phyloP scores from a whole-genome alignment of 2,329 filamentous ascomycete species.

The Ophiostoma montium region DNA sequence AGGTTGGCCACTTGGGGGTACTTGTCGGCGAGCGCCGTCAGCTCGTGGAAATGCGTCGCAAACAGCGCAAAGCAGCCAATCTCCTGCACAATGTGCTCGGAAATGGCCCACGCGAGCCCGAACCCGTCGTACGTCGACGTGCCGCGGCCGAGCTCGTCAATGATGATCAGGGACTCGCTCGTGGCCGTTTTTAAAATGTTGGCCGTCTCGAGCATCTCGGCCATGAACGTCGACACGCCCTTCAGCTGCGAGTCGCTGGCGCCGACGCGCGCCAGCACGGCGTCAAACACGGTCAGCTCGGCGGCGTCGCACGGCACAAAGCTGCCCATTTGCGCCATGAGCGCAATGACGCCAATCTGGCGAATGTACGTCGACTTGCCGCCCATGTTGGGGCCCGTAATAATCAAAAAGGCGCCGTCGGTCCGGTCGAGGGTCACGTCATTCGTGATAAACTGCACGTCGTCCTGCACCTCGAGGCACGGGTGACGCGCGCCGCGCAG shows the following conservation, averaged over 20 bases:
- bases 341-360: conserved; percentile 87
- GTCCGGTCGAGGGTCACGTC: conserved; percentile 71
- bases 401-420: conserved; percentile 81
- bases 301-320: conserved; percentile 88
- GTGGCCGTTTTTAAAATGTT: conserved; percentile 98
- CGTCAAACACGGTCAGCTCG: conserved; percentile 91
- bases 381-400: conserved; percentile 97
- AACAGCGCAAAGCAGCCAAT: conserved; percentile 92
- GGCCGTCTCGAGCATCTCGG: conserved; percentile 96
- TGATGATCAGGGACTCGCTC: conserved; percentile 90
- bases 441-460: conserved; percentile 97
- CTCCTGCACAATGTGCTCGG: conserved; percentile 89
- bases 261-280: conserved; percentile 87
- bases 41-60: conserved; percentile 95
- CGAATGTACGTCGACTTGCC: conserved; percentile 98
- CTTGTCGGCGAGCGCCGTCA: conserved; percentile 78
- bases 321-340: conserved; percentile 94
- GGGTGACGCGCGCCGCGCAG: conserved; percentile 91
- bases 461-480: conserved; percentile 97
- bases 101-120: conserved; percentile 97
- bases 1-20: conserved; percentile 83
- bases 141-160: conserved; percentile 90
- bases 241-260: conserved; percentile 95
- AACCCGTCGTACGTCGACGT: conserved; percentile 98
- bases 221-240: conserved; percentile 98